phyloP scores from a whole-genome alignment of 2,329 filamentous ascomycete genomes.

The Rutstroemia sp. region DNA sequence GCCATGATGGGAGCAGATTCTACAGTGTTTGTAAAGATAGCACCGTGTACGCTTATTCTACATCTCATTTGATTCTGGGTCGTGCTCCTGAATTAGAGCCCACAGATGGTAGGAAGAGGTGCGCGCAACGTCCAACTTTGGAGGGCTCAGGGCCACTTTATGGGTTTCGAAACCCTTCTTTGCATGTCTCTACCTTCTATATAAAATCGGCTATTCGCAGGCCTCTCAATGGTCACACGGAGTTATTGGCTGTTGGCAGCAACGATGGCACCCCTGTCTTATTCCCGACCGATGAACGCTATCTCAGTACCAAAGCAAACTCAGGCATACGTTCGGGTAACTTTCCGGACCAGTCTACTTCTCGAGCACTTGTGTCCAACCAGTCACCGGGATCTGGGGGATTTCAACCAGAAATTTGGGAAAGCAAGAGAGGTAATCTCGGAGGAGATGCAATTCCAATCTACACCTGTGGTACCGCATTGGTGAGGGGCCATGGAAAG shows the following conservation, averaged over 20 bases:
- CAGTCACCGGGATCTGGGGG: neutral
- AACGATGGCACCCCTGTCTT: constrained; percentile 72
- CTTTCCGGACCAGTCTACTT: neutral
- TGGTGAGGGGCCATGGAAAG: constrained; percentile 71
- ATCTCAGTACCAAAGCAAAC: constrained; percentile 38
- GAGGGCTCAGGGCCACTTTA: constrained; percentile 79
- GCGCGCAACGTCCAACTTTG: constrained; percentile 38
- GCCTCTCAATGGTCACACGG: constrained; percentile 51
- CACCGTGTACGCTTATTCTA: constrained; percentile 89
- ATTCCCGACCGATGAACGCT: constrained; percentile 83
- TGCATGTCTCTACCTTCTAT: constrained; percentile 84
- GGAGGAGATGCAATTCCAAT: constrained; percentile 59
- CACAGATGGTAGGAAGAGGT: constrained; percentile 37
- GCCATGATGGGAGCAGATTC: constrained; percentile 67
- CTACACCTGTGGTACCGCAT: constrained; percentile 66
- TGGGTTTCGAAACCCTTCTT: constrained; percentile 73
- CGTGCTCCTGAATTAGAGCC: constrained; percentile 65
- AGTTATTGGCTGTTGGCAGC: constrained; percentile 85
- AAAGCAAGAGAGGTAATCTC: neutral
- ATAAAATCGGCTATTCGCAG: constrained; percentile 76
- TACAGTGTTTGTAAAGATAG: constrained; percentile 92
- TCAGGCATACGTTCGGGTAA: neutral
- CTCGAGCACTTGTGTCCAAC: neutral
- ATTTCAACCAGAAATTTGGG: neutral
- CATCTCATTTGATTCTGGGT: constrained; percentile 78